Evolutionary conservation across 2,329 filamentous ascomycete species (phyloP).

Genomic region (Penicillium vulpinum): DNA sequence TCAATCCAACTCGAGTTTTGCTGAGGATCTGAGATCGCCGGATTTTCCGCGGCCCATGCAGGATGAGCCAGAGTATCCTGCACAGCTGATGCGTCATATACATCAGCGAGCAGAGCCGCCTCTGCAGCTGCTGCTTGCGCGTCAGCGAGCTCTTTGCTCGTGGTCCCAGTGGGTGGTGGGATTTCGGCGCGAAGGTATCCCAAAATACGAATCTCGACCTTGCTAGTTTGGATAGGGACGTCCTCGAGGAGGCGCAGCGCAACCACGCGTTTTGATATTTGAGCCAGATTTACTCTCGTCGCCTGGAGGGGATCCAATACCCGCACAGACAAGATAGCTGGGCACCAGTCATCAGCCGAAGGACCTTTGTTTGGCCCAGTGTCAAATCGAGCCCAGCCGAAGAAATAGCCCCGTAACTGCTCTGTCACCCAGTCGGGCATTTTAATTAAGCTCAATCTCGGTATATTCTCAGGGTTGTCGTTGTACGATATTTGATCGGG

Average conservation of each 20-base stretch:
- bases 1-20: constrained; percentile 43
- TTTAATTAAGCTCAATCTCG: constrained; percentile 56
- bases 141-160: constrained; percentile 30
- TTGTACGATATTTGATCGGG: constrained; percentile 20
- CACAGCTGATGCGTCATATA: constrained; percentile 41
- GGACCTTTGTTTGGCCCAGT: constrained; percentile 33
- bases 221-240: constrained; percentile 22
- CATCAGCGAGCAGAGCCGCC: constrained; percentile 40
- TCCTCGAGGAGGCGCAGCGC: constrained; percentile 33
- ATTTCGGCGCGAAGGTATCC: constrained; percentile 55
- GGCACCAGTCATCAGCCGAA: constrained; percentile 54
- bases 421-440: constrained; percentile 56
- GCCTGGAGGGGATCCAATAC: constrained; percentile 50
- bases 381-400: constrained; percentile 59
- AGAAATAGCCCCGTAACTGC: constrained; percentile 62
- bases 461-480: constrained; percentile 53
- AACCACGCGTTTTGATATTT: constrained; percentile 54
- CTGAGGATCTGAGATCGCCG: constrained; percentile 6
- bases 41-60: constrained; percentile 40
- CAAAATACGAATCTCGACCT: constrained; percentile 61
- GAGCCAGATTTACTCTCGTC: constrained; percentile 48
- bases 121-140: constrained; percentile 38
- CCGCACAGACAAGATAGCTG: constrained; percentile 57
- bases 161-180: constrained; percentile 18
- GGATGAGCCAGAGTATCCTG: constrained; percentile 41